A percentile compares a stretch with the other conserved stretches of the same genome.
Conservation (phyloP, 352 stramenopile species). For the Globisporangium uncinulatum region DNA sequence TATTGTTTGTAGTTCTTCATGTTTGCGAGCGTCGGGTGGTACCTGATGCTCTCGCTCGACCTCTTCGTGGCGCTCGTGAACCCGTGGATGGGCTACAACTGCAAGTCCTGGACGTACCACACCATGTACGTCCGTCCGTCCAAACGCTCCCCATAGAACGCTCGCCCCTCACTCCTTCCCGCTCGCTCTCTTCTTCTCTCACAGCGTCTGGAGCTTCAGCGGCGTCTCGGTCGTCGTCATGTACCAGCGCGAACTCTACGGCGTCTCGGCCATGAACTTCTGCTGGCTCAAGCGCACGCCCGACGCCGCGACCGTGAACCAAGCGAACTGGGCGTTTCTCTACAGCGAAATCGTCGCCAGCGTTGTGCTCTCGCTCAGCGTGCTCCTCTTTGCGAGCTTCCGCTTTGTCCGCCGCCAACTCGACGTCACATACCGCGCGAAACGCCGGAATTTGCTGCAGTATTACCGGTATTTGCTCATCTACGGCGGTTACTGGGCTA, state of each 20-base stretch:
- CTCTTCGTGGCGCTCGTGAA: constrained; percentile 84
- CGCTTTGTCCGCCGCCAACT: constrained; percentile 78
- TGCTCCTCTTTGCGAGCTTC: constrained; percentile 81
- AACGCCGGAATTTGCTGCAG: constrained; percentile 75
- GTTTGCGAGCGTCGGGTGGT: constrained; percentile 61
- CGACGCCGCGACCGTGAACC: constrained; percentile 38
- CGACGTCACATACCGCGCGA: constrained; percentile 81
- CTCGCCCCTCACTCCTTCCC: constrained; percentile 1
- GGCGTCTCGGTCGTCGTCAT: constrained; percentile 51
- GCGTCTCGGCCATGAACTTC: constrained; percentile 65
- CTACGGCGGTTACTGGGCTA: constrained; percentile 62
- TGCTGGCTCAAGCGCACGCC: constrained; percentile 69
- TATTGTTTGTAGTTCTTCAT: constrained; percentile 53
- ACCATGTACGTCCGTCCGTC: constrained; percentile 45
- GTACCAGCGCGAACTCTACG: constrained; percentile 55
- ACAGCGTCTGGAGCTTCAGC: constrained; percentile 71
- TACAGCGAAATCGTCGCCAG: constrained; percentile 48
- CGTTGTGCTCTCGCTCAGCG: constrained; percentile 54
- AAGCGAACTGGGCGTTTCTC: constrained; percentile 58
- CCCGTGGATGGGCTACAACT: constrained; percentile 84
- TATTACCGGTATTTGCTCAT: constrained; percentile 84
- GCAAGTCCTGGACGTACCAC: constrained; percentile 82
- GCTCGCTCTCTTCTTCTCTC: background rate
- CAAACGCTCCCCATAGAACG: no score
- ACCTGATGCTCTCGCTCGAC: constrained; percentile 81